phyloP scores from a whole-genome alignment of 306 rosid species.

The Castanea mollissima region DNA sequence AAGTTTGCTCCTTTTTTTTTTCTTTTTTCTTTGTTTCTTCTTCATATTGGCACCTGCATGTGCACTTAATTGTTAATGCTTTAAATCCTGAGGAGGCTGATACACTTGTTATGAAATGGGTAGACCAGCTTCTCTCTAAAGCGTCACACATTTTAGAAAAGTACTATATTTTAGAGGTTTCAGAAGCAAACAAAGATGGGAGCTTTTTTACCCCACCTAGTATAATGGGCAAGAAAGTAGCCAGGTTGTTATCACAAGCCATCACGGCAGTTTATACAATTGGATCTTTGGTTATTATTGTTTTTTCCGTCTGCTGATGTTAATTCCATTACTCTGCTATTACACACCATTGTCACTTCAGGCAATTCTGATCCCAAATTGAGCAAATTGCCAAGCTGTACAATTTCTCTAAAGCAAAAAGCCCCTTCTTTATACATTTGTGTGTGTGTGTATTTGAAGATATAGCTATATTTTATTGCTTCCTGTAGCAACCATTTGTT shows the following conservation, averaged over 20 bases:
- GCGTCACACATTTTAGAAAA: constrained; percentile 63
- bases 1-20: too few species aligned
- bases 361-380: constrained; percentile 65
- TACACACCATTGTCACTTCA: constrained; percentile 75
- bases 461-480: neutral
- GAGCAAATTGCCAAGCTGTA: constrained; percentile 48
- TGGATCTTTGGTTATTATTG: constrained; percentile 64
- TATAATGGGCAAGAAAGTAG: constrained; percentile 49
- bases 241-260: constrained; percentile 57
- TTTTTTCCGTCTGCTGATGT: constrained; percentile 65
- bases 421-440: constrained; percentile 69
- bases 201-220: constrained; percentile 60
- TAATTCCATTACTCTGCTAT: constrained; percentile 50
- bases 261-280: constrained; percentile 74
- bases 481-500: neutral
- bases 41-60: neutral
- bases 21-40: neutral
- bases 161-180: constrained; percentile 43
- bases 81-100: constrained; percentile 48
- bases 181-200: constrained; percentile 31
- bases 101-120: constrained; percentile 58
- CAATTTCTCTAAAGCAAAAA: constrained; percentile 48
- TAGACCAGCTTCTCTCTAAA: constrained; percentile 44
- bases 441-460: too few species aligned
- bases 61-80: constrained; percentile 48